Conservation (phyloP, 2,329 filamentous ascomycete species). For the Exophiala sp. region DNA sequence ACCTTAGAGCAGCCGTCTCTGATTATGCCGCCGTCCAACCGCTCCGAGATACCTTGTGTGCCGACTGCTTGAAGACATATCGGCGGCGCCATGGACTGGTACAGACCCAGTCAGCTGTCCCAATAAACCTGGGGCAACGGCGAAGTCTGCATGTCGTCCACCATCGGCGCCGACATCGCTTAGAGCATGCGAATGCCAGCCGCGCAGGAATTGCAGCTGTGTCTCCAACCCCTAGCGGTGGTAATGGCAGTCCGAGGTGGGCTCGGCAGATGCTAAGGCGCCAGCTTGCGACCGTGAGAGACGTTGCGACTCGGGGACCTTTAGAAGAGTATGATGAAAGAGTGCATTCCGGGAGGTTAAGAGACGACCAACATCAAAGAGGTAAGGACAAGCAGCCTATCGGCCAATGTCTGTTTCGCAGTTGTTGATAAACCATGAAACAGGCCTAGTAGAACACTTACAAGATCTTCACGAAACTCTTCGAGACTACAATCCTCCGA, state of each 20-base stretch:
- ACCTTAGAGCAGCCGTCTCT: slow-evolving; percentile 20
- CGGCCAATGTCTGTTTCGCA: not conserved
- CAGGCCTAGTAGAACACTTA: slow-evolving; percentile 80
- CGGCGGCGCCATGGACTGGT: not conserved
- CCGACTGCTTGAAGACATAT: slow-evolving; percentile 15
- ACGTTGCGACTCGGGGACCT: slow-evolving; percentile 51
- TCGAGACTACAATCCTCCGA: slow-evolving; percentile 63
- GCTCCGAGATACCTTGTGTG: slow-evolving; percentile 8
- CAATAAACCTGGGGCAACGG: not conserved
- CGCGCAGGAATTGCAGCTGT: too few species aligned
- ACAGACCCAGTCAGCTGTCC: not conserved
- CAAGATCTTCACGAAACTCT: slow-evolving; percentile 86
- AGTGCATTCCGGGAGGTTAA: slow-evolving; percentile 65
- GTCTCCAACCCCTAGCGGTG: too few species aligned
- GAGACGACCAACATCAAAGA: slow-evolving; percentile 87
- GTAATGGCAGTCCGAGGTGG: too few species aligned
- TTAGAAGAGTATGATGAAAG: slow-evolving; percentile 82
- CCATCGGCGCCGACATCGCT: slow-evolving; percentile 5
- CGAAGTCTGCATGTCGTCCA: not conserved
- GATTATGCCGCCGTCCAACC: slow-evolving; percentile 5
- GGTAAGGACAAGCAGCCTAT: slow-evolving; percentile 45
- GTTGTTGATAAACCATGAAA: slow-evolving; percentile 1
- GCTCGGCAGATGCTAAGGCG: slow-evolving; percentile 6
- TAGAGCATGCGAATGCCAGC: not conserved
- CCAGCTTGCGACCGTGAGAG: slow-evolving; percentile 21